Base-by-base conservation (phyloP, 1,284 basidiomycete species). In the Kwoniella shivajii region DNA sequence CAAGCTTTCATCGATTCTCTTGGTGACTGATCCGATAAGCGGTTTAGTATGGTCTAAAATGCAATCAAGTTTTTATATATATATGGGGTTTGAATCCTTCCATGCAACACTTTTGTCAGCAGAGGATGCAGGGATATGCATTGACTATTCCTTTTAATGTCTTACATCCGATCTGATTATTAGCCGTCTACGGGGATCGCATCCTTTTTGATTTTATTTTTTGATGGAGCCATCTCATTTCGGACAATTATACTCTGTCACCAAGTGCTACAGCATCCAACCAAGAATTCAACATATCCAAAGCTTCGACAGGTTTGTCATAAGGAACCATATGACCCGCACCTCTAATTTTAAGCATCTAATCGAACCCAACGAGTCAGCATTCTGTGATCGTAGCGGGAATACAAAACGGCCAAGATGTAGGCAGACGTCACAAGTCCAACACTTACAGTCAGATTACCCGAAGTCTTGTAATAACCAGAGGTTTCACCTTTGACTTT, bases 381-480 rank as follows among this genome's bases (percentile, higher is more conserved):
- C n/a, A 11, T 38, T 10, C 11, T 37, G 34, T 34, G 30, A 10
- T 26, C 16, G 26, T 20, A 14, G 9, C 6, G 16, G 47, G 20
- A 26, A 22, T 49, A 11, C n/a, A n/a, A n/a, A n/a, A n/a, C n/a
- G n/a, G n/a, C n/a, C n/a, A n/a, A n/a, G n/a, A n/a, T n/a, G n/a
- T n/a, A n/a, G n/a, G n/a, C n/a, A n/a, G n/a, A n/a, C n/a, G n/a
- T 36, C 31, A 36, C 27, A 43, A 20, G 29, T n/a, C 9, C 14
- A n/a, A 22, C 85, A 46, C 82, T 84, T 69, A 85, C 89, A 9
- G 85, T 87, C 54, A 90, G 76, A 11, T 83, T 83, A 2, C 80
- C 81, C 10, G 79, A 81, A 50, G 80, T 81, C 69, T 86, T 84
- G 37, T 82, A 85, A 67, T 80, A 67, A 1, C 88, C 88, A 0